phyloP scores from a whole-genome alignment of 345 rosid genomes.

The Pseudoturritis turrita region DNA sequence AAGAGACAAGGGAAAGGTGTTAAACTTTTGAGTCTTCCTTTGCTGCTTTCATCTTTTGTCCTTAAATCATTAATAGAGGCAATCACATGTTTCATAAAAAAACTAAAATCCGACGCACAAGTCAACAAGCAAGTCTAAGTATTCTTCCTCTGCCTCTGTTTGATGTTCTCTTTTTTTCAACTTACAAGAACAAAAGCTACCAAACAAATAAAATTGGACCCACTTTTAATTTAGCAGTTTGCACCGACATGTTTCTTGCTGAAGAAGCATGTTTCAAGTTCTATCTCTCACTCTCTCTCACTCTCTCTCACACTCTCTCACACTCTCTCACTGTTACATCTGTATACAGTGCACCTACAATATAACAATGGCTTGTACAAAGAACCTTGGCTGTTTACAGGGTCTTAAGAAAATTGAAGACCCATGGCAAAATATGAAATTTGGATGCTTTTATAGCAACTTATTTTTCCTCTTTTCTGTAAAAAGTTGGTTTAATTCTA shows the following conservation, averaged over 20 bases:
- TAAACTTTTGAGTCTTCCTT: background rate
- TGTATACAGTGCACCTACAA: too few relatives aligned
- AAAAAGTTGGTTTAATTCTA: too few relatives aligned
- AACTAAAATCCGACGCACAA: background rate
- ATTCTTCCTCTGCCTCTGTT: background rate
- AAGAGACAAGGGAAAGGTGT: background rate
- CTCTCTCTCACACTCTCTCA: too few relatives aligned
- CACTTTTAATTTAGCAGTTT: slow-evolving; percentile 6
- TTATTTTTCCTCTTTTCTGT: too few relatives aligned
- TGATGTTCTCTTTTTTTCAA: slow-evolving; percentile 2
- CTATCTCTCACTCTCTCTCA: too few relatives aligned
- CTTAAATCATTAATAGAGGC: background rate
- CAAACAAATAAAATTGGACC: slow-evolving; percentile 3
- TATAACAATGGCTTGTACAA: too few relatives aligned
- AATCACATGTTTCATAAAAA: slow-evolving; percentile 8
- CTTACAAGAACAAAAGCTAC: background rate
- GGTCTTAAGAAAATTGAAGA: too few relatives aligned
- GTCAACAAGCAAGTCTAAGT: background rate
- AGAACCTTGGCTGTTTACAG: too few relatives aligned
- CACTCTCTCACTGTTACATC: background rate
- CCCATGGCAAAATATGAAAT: too few relatives aligned
- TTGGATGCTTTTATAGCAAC: too few relatives aligned
- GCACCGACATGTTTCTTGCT: slow-evolving; percentile 26
- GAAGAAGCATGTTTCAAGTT: slow-evolving; percentile 6
- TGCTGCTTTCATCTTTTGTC: slow-evolving; percentile 10